Evolutionary conservation across 1,284 basidiomycete species (phyloP).

Genomic region (Meira nashicola): DNA sequence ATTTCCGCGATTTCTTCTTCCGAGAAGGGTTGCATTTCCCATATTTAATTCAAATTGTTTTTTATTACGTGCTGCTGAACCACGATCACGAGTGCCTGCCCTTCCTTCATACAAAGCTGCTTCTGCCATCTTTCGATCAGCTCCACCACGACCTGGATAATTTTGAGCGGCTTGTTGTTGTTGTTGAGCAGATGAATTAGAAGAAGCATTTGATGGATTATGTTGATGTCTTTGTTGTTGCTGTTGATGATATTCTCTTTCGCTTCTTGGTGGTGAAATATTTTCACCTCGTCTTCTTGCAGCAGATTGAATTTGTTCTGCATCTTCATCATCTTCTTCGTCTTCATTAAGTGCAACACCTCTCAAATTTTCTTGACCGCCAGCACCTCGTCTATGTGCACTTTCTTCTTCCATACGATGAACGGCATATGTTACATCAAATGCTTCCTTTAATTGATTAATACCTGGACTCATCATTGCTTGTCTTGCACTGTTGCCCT

Average conservation of each 20-base stretch:
- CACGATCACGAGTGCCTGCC: slow-evolving; percentile 41
- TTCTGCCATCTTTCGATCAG: slow-evolving; percentile 50
- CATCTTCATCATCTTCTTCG: slow-evolving; percentile 54
- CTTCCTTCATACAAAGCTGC: slow-evolving; percentile 49
- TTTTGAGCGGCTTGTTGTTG: slow-evolving; percentile 49
- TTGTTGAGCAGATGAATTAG: slow-evolving; percentile 14
- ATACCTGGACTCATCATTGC: slow-evolving; percentile 83
- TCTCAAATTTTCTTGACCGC: slow-evolving; percentile 57
- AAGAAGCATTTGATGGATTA: not conserved
- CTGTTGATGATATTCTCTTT: slow-evolving; percentile 41
- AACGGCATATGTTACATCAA: slow-evolving; percentile 97
- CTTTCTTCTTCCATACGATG: slow-evolving; percentile 99
- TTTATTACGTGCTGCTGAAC: slow-evolving; percentile 24
- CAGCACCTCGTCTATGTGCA: slow-evolving; percentile 60
- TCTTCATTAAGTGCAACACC: slow-evolving; percentile 87
- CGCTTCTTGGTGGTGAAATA: slow-evolving; percentile 40
- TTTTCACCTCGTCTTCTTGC: slow-evolving; percentile 42
- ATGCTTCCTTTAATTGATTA: slow-evolving; percentile 80
- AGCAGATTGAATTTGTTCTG: slow-evolving; percentile 5
- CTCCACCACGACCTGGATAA: slow-evolving; percentile 45
- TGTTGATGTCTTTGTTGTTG: slow-evolving; percentile 36
- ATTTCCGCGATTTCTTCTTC: slow-evolving; percentile 30
- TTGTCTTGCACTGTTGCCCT: slow-evolving; percentile 53
- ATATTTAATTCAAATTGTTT: slow-evolving; percentile 47
- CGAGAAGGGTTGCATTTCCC: slow-evolving; percentile 46